Conservation (phyloP, 1,284 basidiomycete genomes). For the Boletus smithii region DNA sequence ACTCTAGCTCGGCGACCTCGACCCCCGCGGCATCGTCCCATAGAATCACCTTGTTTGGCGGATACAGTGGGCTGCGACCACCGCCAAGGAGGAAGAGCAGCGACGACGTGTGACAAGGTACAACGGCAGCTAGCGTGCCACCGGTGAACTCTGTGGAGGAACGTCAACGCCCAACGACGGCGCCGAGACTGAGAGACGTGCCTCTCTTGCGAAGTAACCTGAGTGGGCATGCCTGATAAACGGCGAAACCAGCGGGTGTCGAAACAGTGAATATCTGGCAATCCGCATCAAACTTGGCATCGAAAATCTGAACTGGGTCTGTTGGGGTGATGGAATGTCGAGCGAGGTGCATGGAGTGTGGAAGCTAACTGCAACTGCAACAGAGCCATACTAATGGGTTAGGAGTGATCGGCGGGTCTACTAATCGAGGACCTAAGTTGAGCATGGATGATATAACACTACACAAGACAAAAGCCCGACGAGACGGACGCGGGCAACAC, state of each 20-base stretch:
- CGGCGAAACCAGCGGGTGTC: constrained; percentile 81
- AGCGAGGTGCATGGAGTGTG: constrained; percentile 76
- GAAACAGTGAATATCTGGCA: constrained; percentile 80
- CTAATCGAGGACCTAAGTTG: no score
- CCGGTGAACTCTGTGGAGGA: constrained; percentile 60
- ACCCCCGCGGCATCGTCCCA: constrained; percentile 78
- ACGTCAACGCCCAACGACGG: constrained; percentile 4
- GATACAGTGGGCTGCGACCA: constrained; percentile 85
- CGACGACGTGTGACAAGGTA: constrained; percentile 81
- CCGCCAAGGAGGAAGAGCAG: constrained; percentile 89
- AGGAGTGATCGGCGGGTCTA: constrained; percentile 20
- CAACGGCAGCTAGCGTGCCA: constrained; percentile 74
- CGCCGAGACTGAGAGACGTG: constrained; percentile 35
- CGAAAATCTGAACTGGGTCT: constrained; percentile 70
- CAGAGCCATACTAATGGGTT: constrained; percentile 18
- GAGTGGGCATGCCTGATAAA: constrained; percentile 81
- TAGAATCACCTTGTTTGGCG: constrained; percentile 90
- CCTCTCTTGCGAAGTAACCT: constrained; percentile 77
- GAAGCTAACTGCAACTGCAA: constrained; percentile 10
- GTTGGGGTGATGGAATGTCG: constrained; percentile 83
- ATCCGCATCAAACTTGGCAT: constrained; percentile 75
- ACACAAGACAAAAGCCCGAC: no score
- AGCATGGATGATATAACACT: no score
- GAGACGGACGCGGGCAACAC: constrained; percentile 9
- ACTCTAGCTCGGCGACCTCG: constrained; percentile 88